These are phyloP conservation scores for Exophiala xenobiotica DNA, from an alignment of 2,329 filamentous ascomycete species.

Conservation along the genomic window DNA sequence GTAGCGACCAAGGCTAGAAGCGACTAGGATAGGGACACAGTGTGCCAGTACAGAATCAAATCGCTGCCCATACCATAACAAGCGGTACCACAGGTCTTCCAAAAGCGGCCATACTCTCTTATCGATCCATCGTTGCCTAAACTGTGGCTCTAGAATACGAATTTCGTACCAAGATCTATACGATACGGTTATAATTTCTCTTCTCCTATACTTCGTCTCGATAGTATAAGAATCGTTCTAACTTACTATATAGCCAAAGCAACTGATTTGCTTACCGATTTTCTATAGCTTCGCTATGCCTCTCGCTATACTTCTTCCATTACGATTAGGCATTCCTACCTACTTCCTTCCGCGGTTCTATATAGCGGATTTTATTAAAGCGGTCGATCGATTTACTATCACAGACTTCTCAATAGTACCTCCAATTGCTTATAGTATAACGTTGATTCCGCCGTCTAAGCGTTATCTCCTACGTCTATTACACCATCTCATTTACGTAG, in stretches of 20 bases:
- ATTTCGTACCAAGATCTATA: conserved; percentile 18
- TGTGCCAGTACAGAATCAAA: conserved; percentile 49
- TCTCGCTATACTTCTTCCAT: conserved; percentile 48
- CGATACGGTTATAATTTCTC: conserved; percentile 7
- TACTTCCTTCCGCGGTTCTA: conserved; percentile 51
- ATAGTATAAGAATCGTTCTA: conserved; percentile 8
- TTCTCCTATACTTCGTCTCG: neutral
- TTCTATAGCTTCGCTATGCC: conserved; percentile 54
- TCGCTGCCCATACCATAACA: conserved; percentile 46
- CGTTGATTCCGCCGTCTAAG: conserved; percentile 31
- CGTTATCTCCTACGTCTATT: conserved; percentile 40
- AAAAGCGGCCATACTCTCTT: conserved; percentile 59
- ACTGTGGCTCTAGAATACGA: conserved; percentile 21
- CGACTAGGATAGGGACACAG: too few relatives aligned
- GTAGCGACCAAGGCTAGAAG: conserved; percentile 46
- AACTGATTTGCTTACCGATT: conserved; percentile 52
- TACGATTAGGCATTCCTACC: conserved; percentile 47
- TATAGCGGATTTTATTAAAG: conserved; percentile 40
- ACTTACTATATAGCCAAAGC: conserved; percentile 36
- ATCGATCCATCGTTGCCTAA: conserved; percentile 39
- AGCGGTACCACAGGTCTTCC: conserved; percentile 62
- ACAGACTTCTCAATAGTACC: conserved; percentile 52
- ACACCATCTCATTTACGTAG: conserved; percentile 48
- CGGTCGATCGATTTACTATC: conserved; percentile 45
- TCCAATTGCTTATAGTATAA: conserved; percentile 43